Evolutionary conservation across 257 asterid species (phyloP).

Genomic region (Solanum medicagineum): DNA sequence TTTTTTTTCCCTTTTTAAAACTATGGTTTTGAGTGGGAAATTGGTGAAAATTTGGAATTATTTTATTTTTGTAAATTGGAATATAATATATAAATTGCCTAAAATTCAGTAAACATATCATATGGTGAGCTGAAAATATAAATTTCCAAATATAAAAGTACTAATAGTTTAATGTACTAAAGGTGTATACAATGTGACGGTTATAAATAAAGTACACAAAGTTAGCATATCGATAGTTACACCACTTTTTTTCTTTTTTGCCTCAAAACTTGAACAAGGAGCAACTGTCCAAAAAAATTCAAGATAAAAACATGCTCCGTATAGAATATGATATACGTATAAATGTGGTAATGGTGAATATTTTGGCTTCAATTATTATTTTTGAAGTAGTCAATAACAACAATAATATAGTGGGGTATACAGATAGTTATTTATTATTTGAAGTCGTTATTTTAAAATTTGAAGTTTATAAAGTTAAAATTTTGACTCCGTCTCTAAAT

Average conservation of each 20-base stretch:
- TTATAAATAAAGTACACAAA: neutral
- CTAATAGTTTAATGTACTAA: too few relatives aligned
- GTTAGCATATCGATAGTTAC: neutral
- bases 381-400: too few relatives aligned
- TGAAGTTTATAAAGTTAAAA: neutral
- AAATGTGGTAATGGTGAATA: neutral
- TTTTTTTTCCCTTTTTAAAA: too few relatives aligned
- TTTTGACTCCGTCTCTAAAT: rapidly evolving
- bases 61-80: too few relatives aligned
- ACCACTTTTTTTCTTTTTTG: neutral
- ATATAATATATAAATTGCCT: neutral
- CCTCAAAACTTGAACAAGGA: neutral
- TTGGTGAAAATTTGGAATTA: too few relatives aligned
- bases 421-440: neutral
- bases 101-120: neutral
- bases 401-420: too few relatives aligned
- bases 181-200: neutral
- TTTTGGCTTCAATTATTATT: neutral
- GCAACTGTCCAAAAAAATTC: rapidly evolving
- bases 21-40: too few relatives aligned
- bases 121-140: neutral
- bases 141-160: too few relatives aligned
- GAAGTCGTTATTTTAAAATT: neutral
- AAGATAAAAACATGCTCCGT: neutral
- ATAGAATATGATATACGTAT: too few relatives aligned